Base-by-base conservation (phyloP, 1,139 yeast species). In the Zygosaccharomyces sapae region DNA sequence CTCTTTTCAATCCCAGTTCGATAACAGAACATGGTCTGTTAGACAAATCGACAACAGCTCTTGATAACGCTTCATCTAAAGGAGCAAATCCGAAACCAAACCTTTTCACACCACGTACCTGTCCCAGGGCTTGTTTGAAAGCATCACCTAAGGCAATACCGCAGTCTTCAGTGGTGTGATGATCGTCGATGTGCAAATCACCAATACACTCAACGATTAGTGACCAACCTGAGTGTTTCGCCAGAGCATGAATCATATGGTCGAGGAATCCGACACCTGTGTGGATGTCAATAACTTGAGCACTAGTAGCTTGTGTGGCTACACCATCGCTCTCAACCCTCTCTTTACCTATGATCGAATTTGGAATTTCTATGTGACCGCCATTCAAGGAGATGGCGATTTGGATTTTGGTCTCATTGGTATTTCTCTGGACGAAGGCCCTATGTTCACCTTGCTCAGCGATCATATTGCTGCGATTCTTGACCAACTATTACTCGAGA, bases 171-270 rank as follows among this genome's bases (percentile, higher is more conserved):
- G 96, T 86, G 1, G 96, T 83, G 67, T 92, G 98, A 67, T 92
- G 98, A 69, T 92, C 98, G 66, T 92, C 98, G 46, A 92, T 90
- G 67, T 89, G 95, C 62, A 89, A 73, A 65, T 92, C 98, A 34
- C 98, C 98, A 52, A 85, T 77, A 69, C 97, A 90, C 63, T 86
- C 95, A 24, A 92, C 77, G 30, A 86, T 73, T 52, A 92, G 68
- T 18, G 96, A 87, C 98, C 98, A 92, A 10, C 98, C 98, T 1
- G 94, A 75, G 68, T 92, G 98, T 65, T 92, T 92, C 38, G 97
- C 97, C 57, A 92, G 74, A 0, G 98, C 98, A 62, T 90, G 97
- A 39, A 92, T 74, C 98, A 92, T 92, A 68, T 92, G 98, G 70
- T 92, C 98, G 52, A 92, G 73, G 65, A 92, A 92, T 1, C 98